Evolutionary conservation across 1,284 basidiomycete genomes (phyloP), one percentile per base, ranked within the genome.

Genomic region (Boletellus deceptivus): DNA sequence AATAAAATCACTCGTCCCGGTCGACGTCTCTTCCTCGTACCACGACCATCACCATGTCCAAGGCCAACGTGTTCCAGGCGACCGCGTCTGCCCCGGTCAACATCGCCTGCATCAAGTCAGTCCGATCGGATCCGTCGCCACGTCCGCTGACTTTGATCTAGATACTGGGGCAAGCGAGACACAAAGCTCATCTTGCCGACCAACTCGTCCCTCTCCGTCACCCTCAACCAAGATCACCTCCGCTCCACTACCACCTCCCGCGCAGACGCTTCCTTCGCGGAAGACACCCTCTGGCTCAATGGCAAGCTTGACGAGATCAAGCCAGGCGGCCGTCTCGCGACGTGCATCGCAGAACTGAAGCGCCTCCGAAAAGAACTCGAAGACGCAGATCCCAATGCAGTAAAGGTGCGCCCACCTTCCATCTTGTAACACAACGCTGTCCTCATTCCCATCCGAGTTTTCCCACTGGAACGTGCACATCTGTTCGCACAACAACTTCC

Each of bases 131-230:
- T 48, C 38, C 24, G 59, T 58, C 43, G 55, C n/a, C 4, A 56
- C 50, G 34, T 37, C 29, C 29, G 25, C 60, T 70, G 43, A 66
- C 37, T 62, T 53, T 39, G 34, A 47, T 54, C 46, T 62, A 94
- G 93, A 69, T 96, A 95, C 77, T 99, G 96, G 96, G 96, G 96
- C 59, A 99, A 99, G 75, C 89, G 95, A 58, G 90, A 98, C 73
- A 95, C 93, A 9, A 83, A 86, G 60, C 84, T 99, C 58, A 98
- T 98, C 67, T 79, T 99, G 49, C 96, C 96, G 27, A 98, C 95
- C 59, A 99, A 99, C 75, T 93, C 93, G 6, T 98, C 96, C 20
- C 84, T 99, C 27, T 98, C 94, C 3, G 92, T 99, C 44, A 99
- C 97, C 3, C 86, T 99, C 52, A 91, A 91, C 67, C 97, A 99